Evolutionary conservation across 140 eudicot species (phyloP).

Genomic region (Erigeron philadelphicus): DNA sequence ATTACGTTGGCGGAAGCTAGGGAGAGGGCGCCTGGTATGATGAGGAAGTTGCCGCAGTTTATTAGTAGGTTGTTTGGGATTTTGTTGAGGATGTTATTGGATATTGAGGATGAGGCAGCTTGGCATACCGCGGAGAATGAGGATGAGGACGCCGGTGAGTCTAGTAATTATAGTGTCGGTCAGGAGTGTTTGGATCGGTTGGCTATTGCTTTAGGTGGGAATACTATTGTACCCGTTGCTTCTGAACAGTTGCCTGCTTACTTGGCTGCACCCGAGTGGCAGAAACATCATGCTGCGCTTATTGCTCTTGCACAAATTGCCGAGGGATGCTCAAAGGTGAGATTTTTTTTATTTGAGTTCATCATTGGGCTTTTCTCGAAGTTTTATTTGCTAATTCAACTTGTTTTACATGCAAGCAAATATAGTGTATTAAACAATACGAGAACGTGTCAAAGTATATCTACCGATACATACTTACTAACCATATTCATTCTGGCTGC

Average conservation of each 20-base stretch:
- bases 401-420: background rate
- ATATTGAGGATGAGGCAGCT: constrained; percentile 83
- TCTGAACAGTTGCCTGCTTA: constrained; percentile 83
- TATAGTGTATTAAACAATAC: background rate
- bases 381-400: background rate
- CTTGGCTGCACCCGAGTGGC: constrained; percentile 97
- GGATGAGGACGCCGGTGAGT: constrained; percentile 95
- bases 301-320: constrained; percentile 98
- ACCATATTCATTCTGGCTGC: background rate
- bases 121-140: constrained; percentile 91
- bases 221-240: constrained; percentile 92
- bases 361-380: background rate
- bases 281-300: constrained; percentile 92
- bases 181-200: constrained; percentile 96
- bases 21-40: constrained; percentile 98
- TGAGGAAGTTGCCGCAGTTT: constrained; percentile 96
- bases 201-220: constrained; percentile 85
- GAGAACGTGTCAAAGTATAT: too few species aligned
- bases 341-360: background rate
- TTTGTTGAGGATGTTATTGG: constrained; percentile 79
- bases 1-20: constrained; percentile 88
- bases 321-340: constrained; percentile 95
- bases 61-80: constrained; percentile 73
- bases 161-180: constrained; percentile 82
- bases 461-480: too few species aligned